Base-by-base conservation (phyloP, 2,329 filamentous ascomycete species). In the Ophiostoma triangulosporum region DNA sequence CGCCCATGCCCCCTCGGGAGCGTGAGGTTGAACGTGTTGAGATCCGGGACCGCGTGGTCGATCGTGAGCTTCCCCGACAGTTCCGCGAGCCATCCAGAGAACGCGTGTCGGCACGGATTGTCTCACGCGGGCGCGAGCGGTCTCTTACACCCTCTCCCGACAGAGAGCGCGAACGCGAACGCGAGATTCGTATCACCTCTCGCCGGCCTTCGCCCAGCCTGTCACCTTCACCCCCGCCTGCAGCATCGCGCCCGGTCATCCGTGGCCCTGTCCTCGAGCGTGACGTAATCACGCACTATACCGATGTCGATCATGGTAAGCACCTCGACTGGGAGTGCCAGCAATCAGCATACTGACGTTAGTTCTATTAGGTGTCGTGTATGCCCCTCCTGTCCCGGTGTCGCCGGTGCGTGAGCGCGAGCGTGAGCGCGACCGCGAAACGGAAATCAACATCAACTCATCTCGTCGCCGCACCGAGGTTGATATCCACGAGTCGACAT, bases 261-360 rank as follows among this genome's bases (percentile, higher is more conserved):
- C 77, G 81, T 40, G 82, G 83, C 20, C 88, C 88, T 32, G 85
- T 84, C 1, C 88, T 95, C 60, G 86, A 91, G 67, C 81, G 91
- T 63, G 87, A 95, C 64, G 82, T 95, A 55, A 90, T 94, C 59
- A 94, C 88, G 0, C 87, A 93, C 68, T 91, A 93, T 65, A 78
- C 83, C 55, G 86, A 91, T 63, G 84, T 94, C 61, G 86, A 95
- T 63, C 88, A 95, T 68, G 89, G 86, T 88, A 73, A 64, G 80
- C 66, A 15, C 33, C 15, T 35, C 20, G 20, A 20, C 14, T 33
- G 9, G 11, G 14, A 38, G 14, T 3, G 12, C 40, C 5, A 27
- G 14, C 17, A 31, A 31, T 31, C 29, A 31, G 9, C 20, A 24
- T n/a, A 35, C 40, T 15, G 12, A 29, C 15, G 8, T 14, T 49